Conservation (phyloP, 345 rosid genomes). For the Eucalyptus urophylla region DNA sequence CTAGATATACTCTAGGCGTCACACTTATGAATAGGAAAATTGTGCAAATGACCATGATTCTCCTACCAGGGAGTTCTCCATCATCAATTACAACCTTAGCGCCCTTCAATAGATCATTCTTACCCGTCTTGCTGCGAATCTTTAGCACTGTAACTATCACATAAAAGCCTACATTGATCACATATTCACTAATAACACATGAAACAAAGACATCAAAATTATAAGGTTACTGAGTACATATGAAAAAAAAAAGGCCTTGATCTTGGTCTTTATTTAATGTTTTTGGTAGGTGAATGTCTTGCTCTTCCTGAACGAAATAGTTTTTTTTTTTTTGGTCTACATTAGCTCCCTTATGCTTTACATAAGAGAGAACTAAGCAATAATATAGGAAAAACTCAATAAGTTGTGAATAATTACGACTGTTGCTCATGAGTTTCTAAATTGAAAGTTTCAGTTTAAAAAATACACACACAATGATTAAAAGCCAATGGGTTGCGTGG, state of each 20-base stretch:
- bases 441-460: no score
- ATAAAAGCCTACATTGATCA: background rate
- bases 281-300: no score
- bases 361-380: no score
- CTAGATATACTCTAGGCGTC: background rate
- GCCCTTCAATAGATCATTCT: background rate
- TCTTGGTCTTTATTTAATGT: no score
- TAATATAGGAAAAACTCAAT: no score
- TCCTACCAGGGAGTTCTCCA: background rate
- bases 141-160: background rate
- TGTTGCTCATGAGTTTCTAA: no score
- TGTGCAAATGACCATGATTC: background rate
- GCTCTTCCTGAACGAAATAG: no score
- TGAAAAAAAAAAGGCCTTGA: background rate
- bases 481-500: no score
- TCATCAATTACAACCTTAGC: background rate
- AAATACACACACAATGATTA: no score
- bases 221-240: background rate
- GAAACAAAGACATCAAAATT: background rate
- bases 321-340: no score
- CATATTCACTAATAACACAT: background rate
- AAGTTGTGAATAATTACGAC: no score
- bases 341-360: no score
- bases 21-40: background rate
- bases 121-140: fast-evolving